Conservation (phyloP, 371 early-diverging fungal species). For the Entomophthora muscae region DNA sequence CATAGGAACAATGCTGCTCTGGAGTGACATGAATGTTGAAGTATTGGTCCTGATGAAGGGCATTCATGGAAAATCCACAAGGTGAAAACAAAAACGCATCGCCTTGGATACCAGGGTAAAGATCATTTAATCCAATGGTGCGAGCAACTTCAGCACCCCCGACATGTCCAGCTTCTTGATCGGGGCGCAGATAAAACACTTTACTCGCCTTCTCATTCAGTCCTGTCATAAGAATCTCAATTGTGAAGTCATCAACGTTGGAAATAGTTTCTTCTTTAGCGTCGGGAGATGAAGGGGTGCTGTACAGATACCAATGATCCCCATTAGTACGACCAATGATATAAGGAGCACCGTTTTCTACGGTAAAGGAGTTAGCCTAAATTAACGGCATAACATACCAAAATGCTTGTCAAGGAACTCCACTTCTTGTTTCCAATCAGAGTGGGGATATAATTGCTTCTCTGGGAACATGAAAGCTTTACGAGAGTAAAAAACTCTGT, state of each 20-base stretch:
- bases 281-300: slow-evolving; percentile 27
- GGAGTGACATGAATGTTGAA: slow-evolving; percentile 98
- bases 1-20: slow-evolving; percentile 90
- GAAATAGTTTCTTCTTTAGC: slow-evolving; percentile 18
- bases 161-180: slow-evolving; percentile 21
- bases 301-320: slow-evolving; percentile 90
- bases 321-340: slow-evolving; percentile 80
- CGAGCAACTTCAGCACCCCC: slow-evolving; percentile 47
- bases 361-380: not conserved
- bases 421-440: slow-evolving; percentile 80
- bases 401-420: slow-evolving; percentile 44
- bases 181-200: slow-evolving; percentile 28
- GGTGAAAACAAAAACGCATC: slow-evolving; percentile 83
- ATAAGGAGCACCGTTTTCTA: slow-evolving; percentile 63
- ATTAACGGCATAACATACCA: slow-evolving; percentile 19
- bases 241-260: slow-evolving; percentile 51
- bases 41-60: slow-evolving; percentile 58
- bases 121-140: slow-evolving; percentile 40
- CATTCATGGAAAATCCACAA: slow-evolving; percentile 87
- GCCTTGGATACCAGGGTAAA: slow-evolving; percentile 55
- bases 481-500: slow-evolving; percentile 84
- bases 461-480: slow-evolving; percentile 94
- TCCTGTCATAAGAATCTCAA: slow-evolving; percentile 88
- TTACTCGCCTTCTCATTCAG: slow-evolving; percentile 54
- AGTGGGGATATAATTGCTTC: slow-evolving; percentile 71